Evolutionary conservation across 805 yeast species (phyloP).

Genomic region (Schwanniomyces pseudopolymorphus): DNA sequence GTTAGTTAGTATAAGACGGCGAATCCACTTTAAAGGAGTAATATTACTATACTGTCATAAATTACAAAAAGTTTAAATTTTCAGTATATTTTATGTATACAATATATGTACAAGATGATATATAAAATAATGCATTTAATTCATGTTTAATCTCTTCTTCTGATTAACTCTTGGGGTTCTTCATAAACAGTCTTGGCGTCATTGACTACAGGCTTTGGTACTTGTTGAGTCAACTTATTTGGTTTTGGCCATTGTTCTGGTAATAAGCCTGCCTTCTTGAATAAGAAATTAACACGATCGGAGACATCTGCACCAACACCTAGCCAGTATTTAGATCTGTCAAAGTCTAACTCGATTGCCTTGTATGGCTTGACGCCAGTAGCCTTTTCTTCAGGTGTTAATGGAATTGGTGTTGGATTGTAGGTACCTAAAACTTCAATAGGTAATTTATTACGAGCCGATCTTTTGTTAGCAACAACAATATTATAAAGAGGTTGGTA

Average conservation of each 20-base stretch:
- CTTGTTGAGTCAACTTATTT: slow-evolving; percentile 30
- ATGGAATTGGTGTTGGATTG: slow-evolving; percentile 75
- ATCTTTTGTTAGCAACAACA: slow-evolving; percentile 73
- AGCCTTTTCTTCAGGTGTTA: slow-evolving; percentile 59
- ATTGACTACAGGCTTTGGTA: slow-evolving; percentile 28
- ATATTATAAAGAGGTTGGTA: slow-evolving; percentile 88
- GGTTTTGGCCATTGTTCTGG: slow-evolving; percentile 61
- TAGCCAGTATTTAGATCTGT: slow-evolving; percentile 91
- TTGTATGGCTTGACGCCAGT: slow-evolving; percentile 63
- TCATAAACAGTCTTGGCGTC: slow-evolving; percentile 27
- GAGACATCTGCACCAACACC: slow-evolving; percentile 97
- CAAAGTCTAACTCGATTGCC: slow-evolving; percentile 81
- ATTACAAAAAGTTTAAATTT: slow-evolving; percentile 1
- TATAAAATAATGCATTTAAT: neutral
- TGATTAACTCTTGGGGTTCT: slow-evolving; percentile 30
- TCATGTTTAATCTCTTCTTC: slow-evolving; percentile 26
- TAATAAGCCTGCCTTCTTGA: slow-evolving; percentile 75
- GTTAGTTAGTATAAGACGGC: neutral
- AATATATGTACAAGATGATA: slow-evolving; percentile 7
- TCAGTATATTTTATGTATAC: slow-evolving; percentile 2
- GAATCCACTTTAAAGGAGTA: neutral
- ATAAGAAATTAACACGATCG: slow-evolving; percentile 70
- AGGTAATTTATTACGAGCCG: slow-evolving; percentile 86
- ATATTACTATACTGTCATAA: slow-evolving; percentile 3
- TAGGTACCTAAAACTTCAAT: slow-evolving; percentile 95